Evolutionary conservation across 306 rosid species (phyloP), one percentile per base, ranked within the genome.

Genomic region (Pueraria montana): DNA sequence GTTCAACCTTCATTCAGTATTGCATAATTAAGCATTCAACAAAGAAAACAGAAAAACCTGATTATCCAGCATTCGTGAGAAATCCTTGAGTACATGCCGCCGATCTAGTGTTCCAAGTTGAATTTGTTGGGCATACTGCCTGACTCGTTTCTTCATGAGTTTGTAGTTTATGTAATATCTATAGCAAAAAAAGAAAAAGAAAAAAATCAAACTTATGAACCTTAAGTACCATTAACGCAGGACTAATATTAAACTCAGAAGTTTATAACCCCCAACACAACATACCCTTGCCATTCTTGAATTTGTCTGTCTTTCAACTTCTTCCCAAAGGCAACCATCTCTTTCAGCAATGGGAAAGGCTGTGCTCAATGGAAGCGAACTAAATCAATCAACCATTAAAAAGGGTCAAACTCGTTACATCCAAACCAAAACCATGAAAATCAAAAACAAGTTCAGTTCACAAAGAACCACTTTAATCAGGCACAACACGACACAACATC

Each of bases 241-340:
- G 3, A 42, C 66, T 13, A 70, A 21, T 6, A 74, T 26, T 59
- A 36, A 38, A 78, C 23, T 17, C 0, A 3, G n/a, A 72, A 64
- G 56, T 43, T 36, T 38, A 26, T 9, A 70, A 75, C 6, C 71
- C 48, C 65, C 49, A 59, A 72, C 10, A 12, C 21, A 21, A 63
- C 93, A 72, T 91, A 96, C 99, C 95, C 93, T 84, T 84, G 89
- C 99, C 99, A 96, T 94, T 94, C 99, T 88, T 83, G 83, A 59
- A 91, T 84, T 78, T 89, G 98, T 72, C 99, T 87, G 62, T 91
- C 95, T 92, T 96, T 96, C 80, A 96, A 88, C 95, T 92, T 94
- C 80, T 96, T 96, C 89, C 99, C 99, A 48, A 96, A 96, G 81
- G 94, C 94, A 88, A 96, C 99, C 99, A 96, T 96, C 83, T 91